Evolutionary conservation across 176 grass and related monocot species (phyloP).

Genomic region (Zoysia japonica): DNA sequence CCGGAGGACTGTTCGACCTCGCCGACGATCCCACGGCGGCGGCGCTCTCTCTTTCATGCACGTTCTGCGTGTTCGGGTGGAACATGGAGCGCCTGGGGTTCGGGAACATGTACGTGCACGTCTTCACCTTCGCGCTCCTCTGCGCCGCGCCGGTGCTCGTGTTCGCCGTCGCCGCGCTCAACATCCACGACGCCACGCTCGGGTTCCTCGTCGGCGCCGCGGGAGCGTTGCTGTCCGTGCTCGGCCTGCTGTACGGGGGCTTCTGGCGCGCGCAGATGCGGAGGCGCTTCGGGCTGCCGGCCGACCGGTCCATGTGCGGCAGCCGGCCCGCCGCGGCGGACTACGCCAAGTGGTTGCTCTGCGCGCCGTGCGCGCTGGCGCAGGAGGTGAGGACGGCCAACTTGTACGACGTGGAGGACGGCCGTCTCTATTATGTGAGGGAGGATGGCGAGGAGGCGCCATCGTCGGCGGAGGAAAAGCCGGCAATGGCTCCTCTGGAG

Average conservation of each 20-base stretch:
- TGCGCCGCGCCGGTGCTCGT: constrained; percentile 61
- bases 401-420: too few relatives aligned
- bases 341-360: too few relatives aligned
- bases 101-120: constrained; percentile 81
- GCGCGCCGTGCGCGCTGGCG: too few relatives aligned
- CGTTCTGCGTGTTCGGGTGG: constrained; percentile 79
- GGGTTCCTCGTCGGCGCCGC: constrained; percentile 39
- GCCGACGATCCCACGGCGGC: constrained; percentile 57
- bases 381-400: too few relatives aligned
- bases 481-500: constrained; percentile 34
- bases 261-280: constrained; percentile 58
- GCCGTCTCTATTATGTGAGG: constrained; percentile 12
- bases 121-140: constrained; percentile 64
- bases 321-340: not conserved
- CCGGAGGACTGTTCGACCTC: constrained; percentile 61
- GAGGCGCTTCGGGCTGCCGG: constrained; percentile 39
- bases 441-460: not conserved
- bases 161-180: constrained; percentile 58
- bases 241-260: constrained; percentile 53
- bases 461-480: not conserved
- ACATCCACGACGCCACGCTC: constrained; percentile 40
- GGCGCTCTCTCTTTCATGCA: constrained; percentile 58
- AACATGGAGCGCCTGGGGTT: constrained; percentile 86
- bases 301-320: constrained; percentile 23
- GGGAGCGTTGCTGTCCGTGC: constrained; percentile 47